Evolutionary conservation across 495 filamentous ascomycete species (phyloP).

Genomic region (Trichoderma asperelloides): DNA sequence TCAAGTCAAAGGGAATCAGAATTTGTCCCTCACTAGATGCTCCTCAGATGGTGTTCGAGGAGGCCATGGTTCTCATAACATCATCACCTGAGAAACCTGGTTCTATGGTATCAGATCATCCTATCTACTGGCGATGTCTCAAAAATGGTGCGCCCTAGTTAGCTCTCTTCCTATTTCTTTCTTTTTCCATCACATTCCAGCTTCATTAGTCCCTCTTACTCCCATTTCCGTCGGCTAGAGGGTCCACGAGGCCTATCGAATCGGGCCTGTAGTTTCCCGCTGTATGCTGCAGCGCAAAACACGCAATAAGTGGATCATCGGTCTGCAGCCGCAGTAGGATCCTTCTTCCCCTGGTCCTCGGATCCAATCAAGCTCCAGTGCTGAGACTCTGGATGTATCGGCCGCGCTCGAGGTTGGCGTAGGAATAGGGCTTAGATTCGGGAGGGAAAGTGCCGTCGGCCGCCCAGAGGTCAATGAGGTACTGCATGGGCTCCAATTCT

Average conservation of each 20-base stretch:
- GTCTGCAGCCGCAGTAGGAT: neutral
- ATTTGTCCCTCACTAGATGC: too few species aligned
- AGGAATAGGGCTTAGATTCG: constrained; percentile 50
- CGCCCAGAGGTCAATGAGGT: constrained; percentile 80
- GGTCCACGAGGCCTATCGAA: too few species aligned
- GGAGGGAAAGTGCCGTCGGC: constrained; percentile 73
- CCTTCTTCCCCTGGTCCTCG: neutral
- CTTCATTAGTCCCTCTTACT: neutral
- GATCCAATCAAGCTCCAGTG: neutral
- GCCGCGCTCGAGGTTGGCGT: constrained; percentile 41
- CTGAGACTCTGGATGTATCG: constrained; percentile 5
- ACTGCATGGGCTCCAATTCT: constrained; percentile 89
- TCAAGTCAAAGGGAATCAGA: too few species aligned
- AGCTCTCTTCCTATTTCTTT: neutral
- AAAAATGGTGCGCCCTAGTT: neutral
- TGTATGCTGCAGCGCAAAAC: neutral
- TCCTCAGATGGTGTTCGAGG: too few species aligned
- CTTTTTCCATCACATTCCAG: neutral
- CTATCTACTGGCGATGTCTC: neutral
- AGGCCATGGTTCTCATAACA: neutral
- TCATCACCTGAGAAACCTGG: neutral
- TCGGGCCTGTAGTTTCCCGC: too few species aligned
- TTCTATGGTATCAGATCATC: constrained; percentile 2
- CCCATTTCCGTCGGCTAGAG: neutral
- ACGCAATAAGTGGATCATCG: neutral